Base-by-base conservation (phyloP, 306 rosid species). In the Begonia peltatifolia region DNA sequence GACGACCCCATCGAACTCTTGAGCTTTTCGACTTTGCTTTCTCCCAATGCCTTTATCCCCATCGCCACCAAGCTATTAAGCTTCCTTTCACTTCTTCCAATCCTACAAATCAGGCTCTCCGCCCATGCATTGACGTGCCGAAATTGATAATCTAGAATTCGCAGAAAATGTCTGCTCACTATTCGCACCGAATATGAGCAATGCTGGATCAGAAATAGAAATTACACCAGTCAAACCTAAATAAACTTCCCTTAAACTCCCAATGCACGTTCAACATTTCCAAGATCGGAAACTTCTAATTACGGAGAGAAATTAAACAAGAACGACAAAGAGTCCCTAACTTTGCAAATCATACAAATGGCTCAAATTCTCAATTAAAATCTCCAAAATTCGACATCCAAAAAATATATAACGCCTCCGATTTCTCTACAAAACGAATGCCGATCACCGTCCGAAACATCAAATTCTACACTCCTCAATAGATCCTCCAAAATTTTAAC, bases 181-280 rank as follows among this genome's bases (percentile, higher is more conserved):
- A 36, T 13, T 49, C 56, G 42, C 46, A 14, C 67, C 20, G 47
- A 73, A 68, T 57, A 47, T 2, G 16, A 59, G 48, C 79, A 79
- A 75, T 66, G 66, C 66, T 71, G 72, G 64, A 64, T 63, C 72
- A 60, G n/a, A 50, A 63, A 53, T 42, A 17, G 57, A 52, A 61
- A 43, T 11, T 36, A 6, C 9, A n/a, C 50, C 41, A 42, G 3
- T 41, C n/a, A 59, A 64, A 64, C 65, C 75, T 55, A 73, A 60
- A 48, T 46, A 15, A n/a, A 18, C 5, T 43, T 46, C 47, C 9
- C 18, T 52, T 15, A 55, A 63, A 36, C 68, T 50, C 61, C 11
- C 8, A 9, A 12, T 7, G 46, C 11, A 4, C 57, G 48, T 56
- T 42, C 16, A 0, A 41, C 6, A 30, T 30, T 30, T 30, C 38